Evolutionary conservation across 495 filamentous ascomycete species (phyloP), one percentile per base, ranked within the genome.

Genomic region (Hyaloscypha variabilis): DNA sequence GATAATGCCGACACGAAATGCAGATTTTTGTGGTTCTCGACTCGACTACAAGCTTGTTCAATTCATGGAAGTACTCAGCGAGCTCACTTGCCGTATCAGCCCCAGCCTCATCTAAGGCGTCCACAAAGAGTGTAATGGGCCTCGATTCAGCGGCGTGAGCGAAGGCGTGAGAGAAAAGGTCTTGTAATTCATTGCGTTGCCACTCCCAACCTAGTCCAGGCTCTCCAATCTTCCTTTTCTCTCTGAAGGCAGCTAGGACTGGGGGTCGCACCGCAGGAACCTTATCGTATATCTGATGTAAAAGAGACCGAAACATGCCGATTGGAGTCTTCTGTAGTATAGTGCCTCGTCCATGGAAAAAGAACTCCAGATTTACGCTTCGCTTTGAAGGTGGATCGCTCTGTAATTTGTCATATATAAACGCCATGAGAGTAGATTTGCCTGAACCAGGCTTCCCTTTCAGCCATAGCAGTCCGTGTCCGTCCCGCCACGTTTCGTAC

Each of bases 391-490:
- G 30, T 23, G 56, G 42, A 34, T 61, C 62, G 21, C 69, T 19
- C 39, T 42, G 39, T 42, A 42, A 42, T 42, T 42, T 42, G 39
- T 42, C 39, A 23, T 29, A 67, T 23, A 34, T 63, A 25, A 54
- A 64, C 24, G 75, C 76, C 69, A 80, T 73, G 25, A 83, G 58
- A 1, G 80, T 83, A 1, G 79, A 81, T 70, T 84, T 83, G 0
- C 81, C 81, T 17, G 76, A 73, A 19, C 79, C 79, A 5, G 81
- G 79, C 64, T 81, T 83, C 23, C 81, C 81, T 56, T 77, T 76
- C 31, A 82, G 75, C 81, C 80, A 83, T 13, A 82, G 71, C 21
- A 82, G 63, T 11, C 75, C 74, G 46, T 67, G 70, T 4, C 65
- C 57, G 28, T 46, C 58, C 29, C 67, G 49, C 80, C 79, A 82